Evolutionary conservation across 495 filamentous ascomycete genomes (phyloP).

Genomic region (Trichoderma gamsii): DNA sequence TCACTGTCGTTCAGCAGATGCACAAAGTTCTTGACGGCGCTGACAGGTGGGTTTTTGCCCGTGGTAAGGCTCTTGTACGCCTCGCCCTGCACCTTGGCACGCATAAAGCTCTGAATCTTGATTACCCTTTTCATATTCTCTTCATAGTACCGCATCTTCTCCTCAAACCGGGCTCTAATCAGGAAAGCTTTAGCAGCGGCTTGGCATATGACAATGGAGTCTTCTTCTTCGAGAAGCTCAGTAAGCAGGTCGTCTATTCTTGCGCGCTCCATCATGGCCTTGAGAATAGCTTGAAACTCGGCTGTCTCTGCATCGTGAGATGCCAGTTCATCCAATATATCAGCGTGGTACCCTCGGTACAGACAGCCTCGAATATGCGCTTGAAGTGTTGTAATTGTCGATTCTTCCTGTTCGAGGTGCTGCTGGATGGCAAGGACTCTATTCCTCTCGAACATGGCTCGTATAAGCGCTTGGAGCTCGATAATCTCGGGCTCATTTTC

Average conservation of each 20-base stretch:
- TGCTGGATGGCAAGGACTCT: slow-evolving; percentile 45
- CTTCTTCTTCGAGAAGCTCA: slow-evolving; percentile 76
- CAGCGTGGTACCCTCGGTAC: slow-evolving; percentile 44
- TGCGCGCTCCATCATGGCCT: slow-evolving; percentile 72
- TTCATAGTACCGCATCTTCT: slow-evolving; percentile 81
- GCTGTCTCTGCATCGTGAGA: slow-evolving; percentile 52
- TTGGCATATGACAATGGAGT: slow-evolving; percentile 66
- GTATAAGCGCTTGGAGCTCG: slow-evolving; percentile 40
- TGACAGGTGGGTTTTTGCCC: slow-evolving; percentile 95
- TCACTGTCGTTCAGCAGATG: slow-evolving; percentile 97
- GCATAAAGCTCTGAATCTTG: slow-evolving; percentile 94
- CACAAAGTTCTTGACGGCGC: slow-evolving; percentile 94
- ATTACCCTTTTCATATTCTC: slow-evolving; percentile 99
- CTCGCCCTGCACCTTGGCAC: slow-evolving; percentile 89
- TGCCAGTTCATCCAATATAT: slow-evolving; percentile 52
- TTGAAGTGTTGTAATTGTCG: slow-evolving; percentile 61
- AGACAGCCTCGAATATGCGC: slow-evolving; percentile 59
- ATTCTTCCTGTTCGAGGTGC: slow-evolving; percentile 52
- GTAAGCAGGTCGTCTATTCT: slow-evolving; percentile 62
- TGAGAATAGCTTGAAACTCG: slow-evolving; percentile 63
- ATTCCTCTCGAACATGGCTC: slow-evolving; percentile 49
- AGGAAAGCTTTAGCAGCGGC: slow-evolving; percentile 65
- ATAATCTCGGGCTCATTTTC: slow-evolving; percentile 37
- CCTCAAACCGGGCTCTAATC: slow-evolving; percentile 67
- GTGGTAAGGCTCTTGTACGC: slow-evolving; percentile 93